Conservation (phyloP, 164 flowering plant species). For the Magnolia kwangsiensis region DNA sequence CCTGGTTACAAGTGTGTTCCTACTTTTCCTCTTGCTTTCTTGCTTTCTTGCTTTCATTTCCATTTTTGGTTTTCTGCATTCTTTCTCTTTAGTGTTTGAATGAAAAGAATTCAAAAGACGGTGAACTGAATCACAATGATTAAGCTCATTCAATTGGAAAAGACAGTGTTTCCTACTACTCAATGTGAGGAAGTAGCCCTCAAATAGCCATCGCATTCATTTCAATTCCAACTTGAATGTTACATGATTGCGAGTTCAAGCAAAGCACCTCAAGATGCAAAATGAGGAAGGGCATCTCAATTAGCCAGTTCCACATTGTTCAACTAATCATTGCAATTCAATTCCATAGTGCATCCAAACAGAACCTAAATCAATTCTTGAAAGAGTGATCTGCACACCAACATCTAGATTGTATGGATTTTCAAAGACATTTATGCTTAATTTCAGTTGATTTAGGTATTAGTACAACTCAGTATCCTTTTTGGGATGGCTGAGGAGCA, state of each 20-base stretch:
- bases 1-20: constrained; percentile 30
- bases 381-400: not conserved
- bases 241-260: not conserved
- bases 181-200: not conserved
- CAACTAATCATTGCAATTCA: not conserved
- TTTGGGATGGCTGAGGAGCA: not conserved
- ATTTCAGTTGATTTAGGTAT: not conserved
- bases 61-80: not conserved
- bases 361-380: not conserved
- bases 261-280: not conserved
- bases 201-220: not conserved
- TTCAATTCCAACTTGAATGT: not conserved
- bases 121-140: not conserved
- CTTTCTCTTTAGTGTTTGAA: not conserved
- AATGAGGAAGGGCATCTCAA: not conserved
- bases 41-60: not conserved
- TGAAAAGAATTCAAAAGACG: not conserved
- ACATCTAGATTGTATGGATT: not conserved
- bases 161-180: not conserved
- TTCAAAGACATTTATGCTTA: not conserved
- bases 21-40: not conserved
- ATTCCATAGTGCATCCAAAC: not conserved
- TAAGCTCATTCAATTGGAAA: not conserved
- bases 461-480: not conserved
- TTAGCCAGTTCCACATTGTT: not conserved